Evolutionary conservation across 108 stramenopile species (phyloP), one percentile per base, ranked within the genome.

Genomic region (Epithemia pelagica): DNA sequence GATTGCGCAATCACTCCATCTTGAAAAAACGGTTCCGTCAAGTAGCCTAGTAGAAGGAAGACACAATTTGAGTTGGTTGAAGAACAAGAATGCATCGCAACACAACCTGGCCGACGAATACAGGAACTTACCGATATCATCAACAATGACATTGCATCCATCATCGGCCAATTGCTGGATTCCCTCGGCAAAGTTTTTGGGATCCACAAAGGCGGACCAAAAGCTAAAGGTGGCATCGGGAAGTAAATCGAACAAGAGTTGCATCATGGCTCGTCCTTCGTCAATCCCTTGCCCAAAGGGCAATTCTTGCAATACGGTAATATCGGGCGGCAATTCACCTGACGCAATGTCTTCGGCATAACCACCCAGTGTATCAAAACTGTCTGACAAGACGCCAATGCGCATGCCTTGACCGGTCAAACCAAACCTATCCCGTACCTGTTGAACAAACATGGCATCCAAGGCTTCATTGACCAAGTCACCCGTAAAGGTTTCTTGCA

Each of bases 261-360:
- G 74, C 55, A 69, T 58, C 74, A 70, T 70, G 19, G 69, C 74
- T 28, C 74, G 74, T 15, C 74, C 74, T 61, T 75, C 74, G 54
- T 75, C 74, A 1, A 1, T 65, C 37, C 10, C 37, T 15, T 5
- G 15, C 5, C 5, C 5, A 25, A 32, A 26, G 0, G 23, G 30
- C 7, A 23, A 3, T 21, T 62, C 60, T 28, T 59, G 18, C 27
- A 51, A 7, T 0, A 68, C 18, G 27, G 27, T 28, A 24, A 30
- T n/a, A 5, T 30, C 0, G 0, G 31, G 62, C 22, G 70, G 74
- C 32, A 75, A 46, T 61, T 75, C 64, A 24, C 69, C 69, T 19
- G n/a, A 66, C n/a, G 32, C 33, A 22, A 75, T 66, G 52, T 75
- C 74, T 18, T 2, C 21, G 23, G 26, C 58, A 23, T 18, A 28